Conservation (phyloP, 768 basidiomycete species). For the Saitozyma podzolica region DNA sequence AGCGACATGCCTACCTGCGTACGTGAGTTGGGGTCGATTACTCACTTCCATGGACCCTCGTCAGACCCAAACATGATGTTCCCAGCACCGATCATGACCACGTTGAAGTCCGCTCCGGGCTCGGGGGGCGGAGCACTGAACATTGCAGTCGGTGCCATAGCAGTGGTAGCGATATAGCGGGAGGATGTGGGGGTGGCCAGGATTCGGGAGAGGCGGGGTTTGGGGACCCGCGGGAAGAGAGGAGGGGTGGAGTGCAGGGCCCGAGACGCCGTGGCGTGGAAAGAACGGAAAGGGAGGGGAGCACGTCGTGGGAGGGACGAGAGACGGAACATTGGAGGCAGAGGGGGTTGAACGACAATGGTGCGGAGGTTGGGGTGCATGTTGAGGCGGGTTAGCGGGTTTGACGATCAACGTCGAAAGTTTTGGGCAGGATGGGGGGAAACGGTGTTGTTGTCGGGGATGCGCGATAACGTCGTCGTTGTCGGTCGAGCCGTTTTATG, state of each 20-base stretch:
- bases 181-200: neutral
- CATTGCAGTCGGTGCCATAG: conserved; percentile 43
- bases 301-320: conserved; percentile 18
- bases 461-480: neutral
- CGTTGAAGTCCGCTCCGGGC: conserved; percentile 74
- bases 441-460: neutral
- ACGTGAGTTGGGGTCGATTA: neutral
- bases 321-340: neutral
- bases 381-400: too few species aligned
- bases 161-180: conserved; percentile 46
- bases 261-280: conserved; percentile 16
- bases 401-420: too few species aligned
- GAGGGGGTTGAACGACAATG: neutral
- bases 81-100: conserved; percentile 92
- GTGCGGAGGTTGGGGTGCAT: neutral
- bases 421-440: neutral
- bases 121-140: conserved; percentile 51
- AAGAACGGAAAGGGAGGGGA: conserved; percentile 11
- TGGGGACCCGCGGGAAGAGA: conserved; percentile 30
- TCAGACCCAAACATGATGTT: conserved; percentile 92
- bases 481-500: too few species aligned
- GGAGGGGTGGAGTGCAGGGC: conserved; percentile 25
- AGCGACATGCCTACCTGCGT: conserved; percentile 1
- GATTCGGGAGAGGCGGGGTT: conserved; percentile 7
- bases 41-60: conserved; percentile 53